A percentile compares a stretch with the other conserved stretches of the same genome.
Conservation (phyloP, 352 stramenopile genomes). For the Pythium sukuiense region DNA sequence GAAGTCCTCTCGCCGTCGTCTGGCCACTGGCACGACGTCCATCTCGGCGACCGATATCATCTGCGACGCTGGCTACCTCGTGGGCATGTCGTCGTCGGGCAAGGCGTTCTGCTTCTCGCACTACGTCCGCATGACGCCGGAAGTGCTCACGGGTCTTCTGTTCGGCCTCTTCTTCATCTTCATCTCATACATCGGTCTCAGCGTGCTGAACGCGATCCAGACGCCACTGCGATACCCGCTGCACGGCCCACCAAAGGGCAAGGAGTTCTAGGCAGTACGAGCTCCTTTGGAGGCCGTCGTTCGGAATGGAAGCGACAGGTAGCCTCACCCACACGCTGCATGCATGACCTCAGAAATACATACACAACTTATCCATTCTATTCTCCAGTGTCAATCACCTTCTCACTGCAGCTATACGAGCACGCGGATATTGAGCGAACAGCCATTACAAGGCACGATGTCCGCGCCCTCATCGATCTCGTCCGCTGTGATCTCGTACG, state of each 20-base stretch:
- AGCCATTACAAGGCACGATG: slow-evolving; percentile 76
- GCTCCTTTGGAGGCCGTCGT: background rate
- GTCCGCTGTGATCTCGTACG: slow-evolving; percentile 63
- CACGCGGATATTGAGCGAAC: slow-evolving; percentile 80
- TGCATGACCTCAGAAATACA: slow-evolving; percentile 7
- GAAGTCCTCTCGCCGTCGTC: slow-evolving; percentile 29
- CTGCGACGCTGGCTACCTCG: slow-evolving; percentile 61
- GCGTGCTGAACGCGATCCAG: slow-evolving; percentile 73
- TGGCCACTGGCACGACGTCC: slow-evolving; percentile 25
- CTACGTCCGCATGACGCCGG: slow-evolving; percentile 80
- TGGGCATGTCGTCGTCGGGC: slow-evolving; percentile 45
- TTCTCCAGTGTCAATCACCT: background rate
- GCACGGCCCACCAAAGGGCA: slow-evolving; percentile 72
- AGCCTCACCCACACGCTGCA: slow-evolving; percentile 4
- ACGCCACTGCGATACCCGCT: slow-evolving; percentile 70
- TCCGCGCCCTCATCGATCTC: slow-evolving; percentile 67
- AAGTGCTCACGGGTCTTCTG: slow-evolving; percentile 71
- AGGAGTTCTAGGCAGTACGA: slow-evolving; percentile 63
- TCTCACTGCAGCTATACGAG: slow-evolving; percentile 12
- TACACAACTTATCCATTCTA: slow-evolving; percentile 4
- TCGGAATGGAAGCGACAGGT: background rate
- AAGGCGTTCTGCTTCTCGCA: slow-evolving; percentile 87
- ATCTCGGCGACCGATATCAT: slow-evolving; percentile 34
- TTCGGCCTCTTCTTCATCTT: slow-evolving; percentile 84
- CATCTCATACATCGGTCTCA: slow-evolving; percentile 70